Evolutionary conservation across 1,284 basidiomycete genomes (phyloP), one percentile per base, ranked within the genome.

Genomic region (Fomitopsis betulina): DNA sequence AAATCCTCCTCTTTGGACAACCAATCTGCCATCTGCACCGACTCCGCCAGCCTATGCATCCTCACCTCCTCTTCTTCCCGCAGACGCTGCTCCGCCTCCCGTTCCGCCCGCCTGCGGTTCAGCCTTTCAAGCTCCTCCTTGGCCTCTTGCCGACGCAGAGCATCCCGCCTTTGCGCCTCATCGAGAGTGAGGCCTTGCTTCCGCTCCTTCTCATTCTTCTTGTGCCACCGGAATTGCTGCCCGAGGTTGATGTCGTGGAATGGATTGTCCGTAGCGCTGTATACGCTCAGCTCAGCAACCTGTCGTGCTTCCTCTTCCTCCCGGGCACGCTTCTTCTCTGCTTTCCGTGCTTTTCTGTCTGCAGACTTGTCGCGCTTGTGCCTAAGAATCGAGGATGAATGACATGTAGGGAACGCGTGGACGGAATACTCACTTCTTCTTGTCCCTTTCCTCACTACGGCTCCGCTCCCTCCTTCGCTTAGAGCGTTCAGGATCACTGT

Each of bases 1-100:
- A 99, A 99, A 64, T 96, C 94, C 57, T 94, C 96, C 68, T 99
- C 97, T 73, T 96, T 97, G 30, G 93, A 86, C 61, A 98, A 81
- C 97, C 97, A 99, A 60, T 98, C 95, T 3, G 92, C 90, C 96
- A 98, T 98, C 66, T 96, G 93, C 15, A 89, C 94, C 27, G 94
- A 94, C 75, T 99, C 97, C 51, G 94, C 91, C 57, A 96, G 71
- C 55, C 95, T 82, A 57, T 91, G 88, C 85, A 94, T 92, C 61
- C 91, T 80, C 56, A 91, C 76, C 67, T 96, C 93, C 72, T 99
- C 96, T 68, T 98, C 94, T 67, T 99, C 96, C 27, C 96, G 79
- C 35, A 97, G 73, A 58, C 82, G 82, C 71, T 90, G 86, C 68
- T 98, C 96, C 3, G 86, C 87, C 70, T 99, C 97, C 57, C 97